Conservation (phyloP, 202 grass and related monocot genomes). For the Panicum virgatum region DNA sequence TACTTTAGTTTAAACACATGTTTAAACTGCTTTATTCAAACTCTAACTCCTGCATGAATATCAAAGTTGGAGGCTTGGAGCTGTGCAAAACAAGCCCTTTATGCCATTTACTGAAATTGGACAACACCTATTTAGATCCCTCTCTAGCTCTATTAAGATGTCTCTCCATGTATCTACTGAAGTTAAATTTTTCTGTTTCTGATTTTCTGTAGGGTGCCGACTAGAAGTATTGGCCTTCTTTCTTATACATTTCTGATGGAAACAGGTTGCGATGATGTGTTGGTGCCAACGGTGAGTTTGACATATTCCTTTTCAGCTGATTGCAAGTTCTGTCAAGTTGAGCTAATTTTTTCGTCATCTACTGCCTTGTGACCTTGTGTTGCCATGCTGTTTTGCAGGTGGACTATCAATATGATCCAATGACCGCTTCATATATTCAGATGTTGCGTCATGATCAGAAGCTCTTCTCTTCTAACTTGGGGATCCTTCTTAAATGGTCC, state of each 20-base stretch:
- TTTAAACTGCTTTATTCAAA: not conserved
- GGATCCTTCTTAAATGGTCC: constrained; percentile 88
- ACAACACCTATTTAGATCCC: not conserved
- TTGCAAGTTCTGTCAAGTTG: not conserved
- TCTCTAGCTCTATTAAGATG: constrained; percentile 22
- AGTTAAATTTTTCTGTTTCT: constrained; percentile 32
- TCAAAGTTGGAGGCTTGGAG: not conserved
- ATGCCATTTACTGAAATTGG: constrained; percentile 28
- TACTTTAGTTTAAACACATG: not conserved
- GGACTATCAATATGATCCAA: constrained; percentile 68
- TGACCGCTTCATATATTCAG: constrained; percentile 58
- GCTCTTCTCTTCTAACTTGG: constrained; percentile 87
- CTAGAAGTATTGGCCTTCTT: constrained; percentile 94
- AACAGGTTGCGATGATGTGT: constrained; percentile 89
- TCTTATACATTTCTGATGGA: constrained; percentile 96
- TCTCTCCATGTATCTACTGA: constrained; percentile 24
- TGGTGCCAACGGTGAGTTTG: constrained; percentile 89
- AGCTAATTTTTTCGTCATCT: constrained; percentile 23
- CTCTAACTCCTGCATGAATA: not conserved
- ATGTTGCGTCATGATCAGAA: constrained; percentile 74
- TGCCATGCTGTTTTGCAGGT: constrained; percentile 67
- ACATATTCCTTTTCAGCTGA: constrained; percentile 19
- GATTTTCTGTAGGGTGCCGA: constrained; percentile 52
- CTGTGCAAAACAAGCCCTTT: not conserved
- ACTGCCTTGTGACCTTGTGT: constrained; percentile 19